Conservation (phyloP, 1,139 yeast genomes). For the Tardiomyces depauwii region DNA sequence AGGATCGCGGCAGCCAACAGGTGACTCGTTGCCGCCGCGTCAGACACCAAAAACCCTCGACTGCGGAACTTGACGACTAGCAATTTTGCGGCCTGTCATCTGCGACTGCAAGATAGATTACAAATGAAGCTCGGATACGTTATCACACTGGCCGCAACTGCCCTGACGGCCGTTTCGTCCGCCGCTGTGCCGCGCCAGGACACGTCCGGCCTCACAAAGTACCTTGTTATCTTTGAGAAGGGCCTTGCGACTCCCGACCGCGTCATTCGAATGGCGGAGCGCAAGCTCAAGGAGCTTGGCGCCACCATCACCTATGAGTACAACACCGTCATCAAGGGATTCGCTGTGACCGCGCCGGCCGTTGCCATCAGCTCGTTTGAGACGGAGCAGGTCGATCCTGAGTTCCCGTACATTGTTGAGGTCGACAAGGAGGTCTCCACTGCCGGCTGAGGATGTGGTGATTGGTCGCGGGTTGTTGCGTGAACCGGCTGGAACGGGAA, state of each 20-base stretch:
- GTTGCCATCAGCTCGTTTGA: slow-evolving; percentile 17
- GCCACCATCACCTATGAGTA: slow-evolving; percentile 32
- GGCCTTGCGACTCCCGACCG: slow-evolving; percentile 26
- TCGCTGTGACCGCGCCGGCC: slow-evolving; percentile 27
- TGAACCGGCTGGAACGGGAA: no score
- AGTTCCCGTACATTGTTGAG: slow-evolving; percentile 31
- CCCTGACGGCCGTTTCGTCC: slow-evolving; percentile 6
- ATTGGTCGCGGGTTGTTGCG: no score
- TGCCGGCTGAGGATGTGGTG: neutral
- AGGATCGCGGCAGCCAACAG: no score
- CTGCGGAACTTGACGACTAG: no score
- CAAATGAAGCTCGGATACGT: slow-evolving; percentile 26
- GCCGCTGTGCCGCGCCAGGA: slow-evolving; percentile 4
- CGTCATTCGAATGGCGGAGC: slow-evolving; percentile 22
- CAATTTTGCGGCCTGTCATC: no score
- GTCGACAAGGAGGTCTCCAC: slow-evolving; percentile 25
- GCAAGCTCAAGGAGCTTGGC: slow-evolving; percentile 24
- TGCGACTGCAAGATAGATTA: no score
- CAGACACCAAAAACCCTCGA: no score
- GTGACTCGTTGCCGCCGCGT: no score
- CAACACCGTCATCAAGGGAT: slow-evolving; percentile 29
- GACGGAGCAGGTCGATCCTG: slow-evolving; percentile 13
- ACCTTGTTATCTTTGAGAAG: slow-evolving; percentile 25
- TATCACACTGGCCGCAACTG: slow-evolving; percentile 33
- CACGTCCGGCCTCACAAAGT: slow-evolving; percentile 6